Conservation (phyloP, 306 rosid species). For the Astragalus glycyphyllos region DNA sequence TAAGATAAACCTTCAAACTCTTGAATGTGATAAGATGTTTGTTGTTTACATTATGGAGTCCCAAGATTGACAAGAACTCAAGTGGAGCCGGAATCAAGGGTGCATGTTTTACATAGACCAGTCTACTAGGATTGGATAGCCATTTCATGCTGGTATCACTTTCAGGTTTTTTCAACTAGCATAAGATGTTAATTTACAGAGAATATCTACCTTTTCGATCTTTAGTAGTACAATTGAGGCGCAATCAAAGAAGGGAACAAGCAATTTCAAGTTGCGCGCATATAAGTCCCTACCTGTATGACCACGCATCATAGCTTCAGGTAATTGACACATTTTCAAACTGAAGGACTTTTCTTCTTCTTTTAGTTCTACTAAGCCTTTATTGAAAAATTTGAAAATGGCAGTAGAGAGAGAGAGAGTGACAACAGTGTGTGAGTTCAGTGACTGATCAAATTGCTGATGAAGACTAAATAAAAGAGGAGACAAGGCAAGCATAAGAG, state of each 20-base stretch:
- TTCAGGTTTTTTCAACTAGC: conserved; percentile 13
- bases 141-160: conserved; percentile 4
- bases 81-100: not conserved
- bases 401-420: not conserved
- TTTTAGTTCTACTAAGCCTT: not conserved
- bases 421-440: not conserved
- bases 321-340: conserved; percentile 21
- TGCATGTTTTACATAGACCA: not conserved
- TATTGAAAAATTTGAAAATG: not conserved
- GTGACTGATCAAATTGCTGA: not conserved
- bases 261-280: conserved; percentile 92
- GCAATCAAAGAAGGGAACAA: conserved; percentile 82
- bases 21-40: no score
- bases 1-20: not conserved
- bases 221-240: conserved; percentile 73
- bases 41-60: conserved; percentile 1
- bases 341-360: not conserved
- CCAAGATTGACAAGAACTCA: conserved; percentile 2
- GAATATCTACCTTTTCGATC: conserved; percentile 70
- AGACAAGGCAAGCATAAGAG: conserved; percentile 2
- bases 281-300: conserved; percentile 82
- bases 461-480: not conserved
- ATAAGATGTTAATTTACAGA: conserved; percentile 32
- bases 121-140: not conserved
- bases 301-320: conserved; percentile 45